Evolutionary conservation across 1,139 yeast species (phyloP).

Genomic region (Trichomonascaceae sp.): DNA sequence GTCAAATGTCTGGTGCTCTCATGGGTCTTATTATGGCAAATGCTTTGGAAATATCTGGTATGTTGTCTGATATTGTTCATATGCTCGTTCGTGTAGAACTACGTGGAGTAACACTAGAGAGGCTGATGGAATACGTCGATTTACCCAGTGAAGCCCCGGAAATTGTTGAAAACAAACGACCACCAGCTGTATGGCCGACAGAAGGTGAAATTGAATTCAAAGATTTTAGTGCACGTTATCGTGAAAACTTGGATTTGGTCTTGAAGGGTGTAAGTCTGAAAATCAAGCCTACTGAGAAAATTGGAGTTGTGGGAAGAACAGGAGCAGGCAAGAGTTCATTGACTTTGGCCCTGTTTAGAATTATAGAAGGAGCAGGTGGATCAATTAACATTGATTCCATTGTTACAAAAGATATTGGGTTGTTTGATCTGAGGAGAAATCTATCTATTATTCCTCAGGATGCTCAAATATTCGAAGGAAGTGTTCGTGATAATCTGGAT

Average conservation of each 20-base stretch:
- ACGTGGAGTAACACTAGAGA: slow-evolving; percentile 72
- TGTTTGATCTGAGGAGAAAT: slow-evolving; percentile 50
- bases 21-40: slow-evolving; percentile 53
- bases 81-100: slow-evolving; percentile 61
- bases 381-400: slow-evolving; percentile 50
- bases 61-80: slow-evolving; percentile 31
- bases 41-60: slow-evolving; percentile 26
- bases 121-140: slow-evolving; percentile 63
- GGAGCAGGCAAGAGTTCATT: slow-evolving; percentile 74
- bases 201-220: slow-evolving; percentile 52
- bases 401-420: slow-evolving; percentile 53
- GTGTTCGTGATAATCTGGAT: slow-evolving; percentile 59
- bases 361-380: slow-evolving; percentile 62
- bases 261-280: slow-evolving; percentile 46
- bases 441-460: slow-evolving; percentile 72
- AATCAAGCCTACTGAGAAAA: slow-evolving; percentile 48
- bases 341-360: slow-evolving; percentile 62
- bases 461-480: slow-evolving; percentile 63
- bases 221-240: slow-evolving; percentile 57
- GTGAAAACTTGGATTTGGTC: slow-evolving; percentile 68
- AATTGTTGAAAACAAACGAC: slow-evolving; percentile 36
- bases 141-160: slow-evolving; percentile 40
- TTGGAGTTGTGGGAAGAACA: slow-evolving; percentile 72
- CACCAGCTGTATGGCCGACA: slow-evolving; percentile 51
- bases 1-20: slow-evolving; percentile 54